Evolutionary conservation across 2,329 filamentous ascomycete genomes (phyloP), one percentile per base, ranked within the genome.

Genomic region (Aspergillus latus): DNA sequence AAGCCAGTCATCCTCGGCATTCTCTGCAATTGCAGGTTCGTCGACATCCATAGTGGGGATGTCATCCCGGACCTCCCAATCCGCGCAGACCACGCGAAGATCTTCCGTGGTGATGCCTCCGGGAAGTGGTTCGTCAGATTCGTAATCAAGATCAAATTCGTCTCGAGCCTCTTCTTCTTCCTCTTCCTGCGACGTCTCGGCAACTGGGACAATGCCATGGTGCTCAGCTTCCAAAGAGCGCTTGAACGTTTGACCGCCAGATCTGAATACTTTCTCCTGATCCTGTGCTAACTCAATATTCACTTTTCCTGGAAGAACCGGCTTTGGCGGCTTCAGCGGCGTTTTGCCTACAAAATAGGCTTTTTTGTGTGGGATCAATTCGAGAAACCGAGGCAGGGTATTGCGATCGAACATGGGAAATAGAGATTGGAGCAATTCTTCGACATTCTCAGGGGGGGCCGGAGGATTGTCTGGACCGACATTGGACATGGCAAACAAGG

Each of bases 261-360:
- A 84, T 54, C 87, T 86, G 71, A 97, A 99, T 28, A 83, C 80
- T 65, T 92, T 91, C 72, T 96, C 90, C 63, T 96, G 89, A 65
- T 97, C 94, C 46, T 84, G 82, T 2, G 90, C 88, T 34, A 97
- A 78, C 59, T 99, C 94, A 13, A 99, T 80, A 59, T 86, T 92
- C 55, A 96, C 82, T 73, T 99, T 99, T 16, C 88, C 92, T 0
- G 92, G 91, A 4, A 92, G 83, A 3, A 97, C 81, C 13, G 90
- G 81, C 73, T 92, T 94, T 0, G 92, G 90, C 40, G 86, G 87
- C 73, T 92, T 96, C 1, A 81, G 62, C 0, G 92, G 91, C 40
- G 86, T 84, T 73, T 96, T 94, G 55, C 88, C 87, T 59, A 89
- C 82, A 73, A 89, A 93, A 53, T 86, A 82, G 1, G 91, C 88